Conservation (phyloP, 2,329 filamentous ascomycete species). For the Rosellinia necatrix region DNA sequence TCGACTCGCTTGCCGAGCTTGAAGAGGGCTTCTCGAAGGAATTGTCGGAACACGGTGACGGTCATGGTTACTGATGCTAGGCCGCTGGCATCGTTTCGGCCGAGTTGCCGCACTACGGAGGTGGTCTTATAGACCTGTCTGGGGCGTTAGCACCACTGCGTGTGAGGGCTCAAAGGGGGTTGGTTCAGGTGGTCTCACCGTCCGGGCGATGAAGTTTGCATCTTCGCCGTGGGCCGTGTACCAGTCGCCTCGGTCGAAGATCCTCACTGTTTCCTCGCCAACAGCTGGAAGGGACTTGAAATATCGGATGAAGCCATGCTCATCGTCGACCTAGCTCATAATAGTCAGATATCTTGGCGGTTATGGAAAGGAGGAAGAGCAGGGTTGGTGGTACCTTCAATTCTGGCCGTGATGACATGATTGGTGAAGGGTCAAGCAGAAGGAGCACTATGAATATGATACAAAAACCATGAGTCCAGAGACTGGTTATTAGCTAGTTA, state of each 20-base stretch:
- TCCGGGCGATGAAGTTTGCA: constrained; percentile 81
- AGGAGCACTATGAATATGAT: background rate
- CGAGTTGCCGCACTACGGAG: constrained; percentile 88
- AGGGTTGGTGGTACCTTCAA: constrained; percentile 48
- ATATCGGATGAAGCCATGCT: constrained; percentile 94
- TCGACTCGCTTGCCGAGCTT: constrained; percentile 88
- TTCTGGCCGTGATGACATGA: constrained; percentile 60
- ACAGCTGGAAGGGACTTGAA: constrained; percentile 82
- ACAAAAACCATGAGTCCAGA: no score
- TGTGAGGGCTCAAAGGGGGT: background rate
- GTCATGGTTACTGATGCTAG: constrained; percentile 95
- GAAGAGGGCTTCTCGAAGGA: constrained; percentile 91
- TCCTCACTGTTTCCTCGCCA: constrained; percentile 76
- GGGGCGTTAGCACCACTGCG: background rate
- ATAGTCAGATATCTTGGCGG: background rate
- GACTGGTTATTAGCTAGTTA: no score
- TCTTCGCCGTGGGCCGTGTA: constrained; percentile 92
- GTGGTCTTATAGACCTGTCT: constrained; percentile 91
- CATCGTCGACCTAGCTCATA: constrained; percentile 80
- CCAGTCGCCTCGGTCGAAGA: constrained; percentile 94
- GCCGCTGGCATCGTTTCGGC: constrained; percentile 79
- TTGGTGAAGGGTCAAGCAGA: constrained; percentile 9
- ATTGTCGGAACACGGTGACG: constrained; percentile 91
- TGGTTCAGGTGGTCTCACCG: constrained; percentile 51
- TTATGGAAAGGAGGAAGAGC: background rate